These are phyloP conservation scores for Tuctoria greenei DNA, from an alignment of 176 grass and related monocot species.

Conservation along the genomic window DNA sequence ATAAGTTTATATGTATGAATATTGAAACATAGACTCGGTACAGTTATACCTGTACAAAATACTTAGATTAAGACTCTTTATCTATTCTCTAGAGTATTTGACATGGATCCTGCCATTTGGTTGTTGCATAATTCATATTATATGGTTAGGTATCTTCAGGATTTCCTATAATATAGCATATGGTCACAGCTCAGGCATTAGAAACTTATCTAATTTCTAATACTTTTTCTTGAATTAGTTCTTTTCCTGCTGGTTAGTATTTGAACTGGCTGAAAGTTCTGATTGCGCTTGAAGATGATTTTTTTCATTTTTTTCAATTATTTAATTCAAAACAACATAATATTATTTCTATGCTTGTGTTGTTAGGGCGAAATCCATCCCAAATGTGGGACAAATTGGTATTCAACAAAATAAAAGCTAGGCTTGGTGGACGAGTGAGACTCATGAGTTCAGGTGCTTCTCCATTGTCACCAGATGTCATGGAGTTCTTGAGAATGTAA, in stretches of 20 bases:
- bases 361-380: conserved; percentile 69
- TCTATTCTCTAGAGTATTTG: background rate
- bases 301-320: background rate
- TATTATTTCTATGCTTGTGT: conserved; percentile 16
- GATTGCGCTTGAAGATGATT: conserved; percentile 2
- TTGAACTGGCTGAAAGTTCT: conserved; percentile 4
- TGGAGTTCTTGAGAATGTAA: conserved; percentile 98
- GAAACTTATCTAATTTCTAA: background rate
- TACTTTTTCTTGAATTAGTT: conserved; percentile 5
- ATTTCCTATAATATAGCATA: conserved; percentile 1
- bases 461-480: conserved; percentile 85
- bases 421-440: conserved; percentile 80
- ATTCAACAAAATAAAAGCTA: conserved; percentile 97
- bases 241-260: background rate
- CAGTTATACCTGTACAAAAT: background rate
- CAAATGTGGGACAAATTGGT: conserved; percentile 95
- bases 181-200: background rate
- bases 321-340: conserved; percentile 12
- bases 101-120: background rate
- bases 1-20: too few species aligned
- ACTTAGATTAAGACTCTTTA: background rate
- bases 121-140: background rate
- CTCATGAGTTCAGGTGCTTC: conserved; percentile 89
- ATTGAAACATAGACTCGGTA: too few species aligned
- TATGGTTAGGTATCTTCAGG: background rate